Evolutionary conservation across 495 filamentous ascomycete genomes (phyloP), one percentile per base, ranked within the genome.

Genomic region (Aspergillus coremiiformis): DNA sequence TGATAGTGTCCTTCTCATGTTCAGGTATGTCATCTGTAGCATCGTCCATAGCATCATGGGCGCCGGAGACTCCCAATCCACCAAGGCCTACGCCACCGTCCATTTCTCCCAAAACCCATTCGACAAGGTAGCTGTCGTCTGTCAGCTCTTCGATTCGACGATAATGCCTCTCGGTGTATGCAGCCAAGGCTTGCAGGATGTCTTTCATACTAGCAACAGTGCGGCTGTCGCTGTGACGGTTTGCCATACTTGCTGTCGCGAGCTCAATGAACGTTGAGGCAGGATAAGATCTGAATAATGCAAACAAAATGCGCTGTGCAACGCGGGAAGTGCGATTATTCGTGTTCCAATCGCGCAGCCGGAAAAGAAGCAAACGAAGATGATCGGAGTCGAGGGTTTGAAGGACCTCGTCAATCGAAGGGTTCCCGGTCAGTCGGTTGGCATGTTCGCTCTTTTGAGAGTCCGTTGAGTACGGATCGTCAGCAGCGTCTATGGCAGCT

Each of bases 271-370:
- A 76, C 30, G 85, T 79, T 27, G 78, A 77, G 15, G 84, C 84
- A 14, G 87, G 84, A 62, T 95, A 90, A 39, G 78, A 83, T 52
- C 82, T 80, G 51, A 96, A 83, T 11, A 99, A 61, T 14, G 84
- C 80, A 67, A 79, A 83, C 39, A 99, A 69, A n/a, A 97, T 82
- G 41, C 85, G 78, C 70, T 99, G 93, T 6, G 93, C 84, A 23
- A 96, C 82, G 2, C 79, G 77, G 8, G 90, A 83, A n/a, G 87
- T 93, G 51, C 88, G 76, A 0, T 87, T 91, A 54, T 95, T 96
- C 15, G 93, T 94, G 63, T 97, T 97, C 93, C 93, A 97, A 69
- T 97, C 92, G 23, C 94, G 74, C 41, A 96, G 63, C 30, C 93
- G 73, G 17, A 87, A 71, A 8, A 99, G 77, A 14, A 99, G 78